A percentile compares a stretch with the other conserved stretches of the same genome.
Conservation (phyloP, 192 early-diverging fungal genomes). For the Chytriomyces sp. region DNA sequence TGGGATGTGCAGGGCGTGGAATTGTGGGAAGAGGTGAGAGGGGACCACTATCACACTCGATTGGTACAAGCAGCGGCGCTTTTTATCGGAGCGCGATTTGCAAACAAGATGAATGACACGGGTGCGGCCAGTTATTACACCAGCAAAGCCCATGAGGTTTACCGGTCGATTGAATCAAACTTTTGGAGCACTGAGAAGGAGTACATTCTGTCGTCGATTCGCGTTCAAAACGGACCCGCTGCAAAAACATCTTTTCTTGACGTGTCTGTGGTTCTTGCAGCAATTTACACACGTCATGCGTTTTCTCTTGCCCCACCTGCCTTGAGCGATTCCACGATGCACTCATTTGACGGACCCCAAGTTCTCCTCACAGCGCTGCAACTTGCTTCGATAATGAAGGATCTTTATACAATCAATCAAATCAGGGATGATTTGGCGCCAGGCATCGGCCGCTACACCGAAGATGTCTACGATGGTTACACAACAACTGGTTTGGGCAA, state of each 20-base stretch:
- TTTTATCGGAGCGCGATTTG: constrained; percentile 59
- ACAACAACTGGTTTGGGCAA: constrained; percentile 58
- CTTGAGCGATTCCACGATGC: neutral
- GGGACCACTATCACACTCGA: constrained; percentile 71
- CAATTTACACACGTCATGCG: constrained; percentile 35
- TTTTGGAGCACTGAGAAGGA: constrained; percentile 54
- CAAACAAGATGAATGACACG: constrained; percentile 40
- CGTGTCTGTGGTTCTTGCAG: constrained; percentile 63
- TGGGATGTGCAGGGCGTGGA: constrained; percentile 52
- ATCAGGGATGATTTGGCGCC: constrained; percentile 40
- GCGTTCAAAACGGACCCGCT: constrained; percentile 45
- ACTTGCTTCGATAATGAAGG: constrained; percentile 34
- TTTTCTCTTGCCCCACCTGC: neutral
- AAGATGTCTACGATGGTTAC: constrained; percentile 77
- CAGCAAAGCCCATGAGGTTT: neutral
- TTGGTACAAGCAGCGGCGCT: constrained; percentile 69
- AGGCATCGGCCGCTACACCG: constrained; percentile 76
- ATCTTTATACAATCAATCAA: constrained; percentile 59
- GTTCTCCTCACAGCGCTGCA: constrained; percentile 13
- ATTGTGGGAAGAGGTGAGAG: constrained; percentile 81
- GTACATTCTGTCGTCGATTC: constrained; percentile 37
- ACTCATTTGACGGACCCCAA: neutral
- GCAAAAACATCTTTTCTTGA: constrained; percentile 65
- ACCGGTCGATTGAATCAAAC: neutral
- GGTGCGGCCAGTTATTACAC: neutral